Percentiles rank a stretch among this genome's conserved stretches.
phyloP scores from a whole-genome alignment of 257 asterid species.

The Nyctanthes arbortristis region DNA sequence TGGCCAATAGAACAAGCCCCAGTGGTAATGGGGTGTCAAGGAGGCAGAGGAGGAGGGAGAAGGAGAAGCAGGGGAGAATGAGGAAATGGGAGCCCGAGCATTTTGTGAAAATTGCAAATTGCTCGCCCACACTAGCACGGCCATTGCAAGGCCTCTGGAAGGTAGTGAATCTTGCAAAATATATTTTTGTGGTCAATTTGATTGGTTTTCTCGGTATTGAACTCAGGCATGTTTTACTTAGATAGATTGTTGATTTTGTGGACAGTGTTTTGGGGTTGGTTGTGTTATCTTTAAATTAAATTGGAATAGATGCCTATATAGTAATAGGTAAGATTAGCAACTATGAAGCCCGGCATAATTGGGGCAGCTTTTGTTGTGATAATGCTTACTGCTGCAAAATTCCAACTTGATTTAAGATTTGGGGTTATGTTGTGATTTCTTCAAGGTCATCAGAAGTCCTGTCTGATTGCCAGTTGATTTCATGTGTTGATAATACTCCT shows the following conservation, averaged over 20 bases:
- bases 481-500: not conserved
- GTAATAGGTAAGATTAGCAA: slow-evolving; percentile 5
- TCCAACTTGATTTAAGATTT: not conserved
- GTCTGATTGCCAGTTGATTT: not conserved
- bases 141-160: slow-evolving; percentile 98
- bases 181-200: slow-evolving; percentile 8
- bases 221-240: not conserved
- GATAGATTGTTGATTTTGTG: not conserved
- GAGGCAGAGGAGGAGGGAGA: slow-evolving; percentile 88
- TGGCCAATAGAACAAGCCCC: slow-evolving; percentile 77
- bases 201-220: not conserved
- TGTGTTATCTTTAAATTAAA: not conserved
- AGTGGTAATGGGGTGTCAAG: slow-evolving; percentile 73
- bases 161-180: slow-evolving; percentile 39
- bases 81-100: slow-evolving; percentile 73
- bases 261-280: not conserved
- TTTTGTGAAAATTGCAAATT: slow-evolving; percentile 71
- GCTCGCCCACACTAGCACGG: slow-evolving; percentile 61
- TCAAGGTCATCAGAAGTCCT: not conserved
- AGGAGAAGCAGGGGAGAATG: slow-evolving; percentile 59
- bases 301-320: not conserved
- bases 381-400: not conserved
- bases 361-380: not conserved
- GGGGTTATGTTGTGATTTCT: not conserved
- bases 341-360: slow-evolving; percentile 1